Evolutionary conservation across 164 flowering plant genomes (phyloP).

Genomic region (Magnolia sinica): DNA sequence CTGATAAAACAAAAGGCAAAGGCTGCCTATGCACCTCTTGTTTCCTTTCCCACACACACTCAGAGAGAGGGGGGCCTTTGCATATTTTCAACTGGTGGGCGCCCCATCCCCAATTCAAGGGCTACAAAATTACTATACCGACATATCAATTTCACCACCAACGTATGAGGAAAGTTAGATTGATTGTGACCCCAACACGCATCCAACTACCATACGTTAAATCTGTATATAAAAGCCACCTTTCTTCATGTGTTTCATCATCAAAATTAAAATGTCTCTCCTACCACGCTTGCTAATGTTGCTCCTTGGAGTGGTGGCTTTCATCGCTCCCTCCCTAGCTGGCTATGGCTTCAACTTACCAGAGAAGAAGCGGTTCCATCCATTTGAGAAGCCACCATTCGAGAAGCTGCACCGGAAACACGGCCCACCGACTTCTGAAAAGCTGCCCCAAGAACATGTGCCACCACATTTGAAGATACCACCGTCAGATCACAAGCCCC

Average conservation of each 20-base stretch:
- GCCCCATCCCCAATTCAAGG: not conserved
- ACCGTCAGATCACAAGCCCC: not conserved
- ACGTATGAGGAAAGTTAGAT: not conserved
- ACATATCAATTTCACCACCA: not conserved
- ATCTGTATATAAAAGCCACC: not conserved
- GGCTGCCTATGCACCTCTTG: no score
- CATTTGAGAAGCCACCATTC: not conserved
- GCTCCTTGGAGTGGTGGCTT: slow-evolving; percentile 9
- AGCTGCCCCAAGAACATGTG: not conserved
- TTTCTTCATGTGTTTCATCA: not conserved
- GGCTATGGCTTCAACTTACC: not conserved
- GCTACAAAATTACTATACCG: no score
- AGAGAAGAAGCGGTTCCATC: not conserved
- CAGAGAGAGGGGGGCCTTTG: not conserved
- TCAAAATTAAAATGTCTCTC: not conserved
- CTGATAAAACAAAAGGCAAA: no score
- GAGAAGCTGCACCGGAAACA: not conserved
- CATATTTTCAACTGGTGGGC: not conserved
- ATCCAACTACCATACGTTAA: not conserved
- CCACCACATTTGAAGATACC: not conserved
- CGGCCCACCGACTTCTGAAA: not conserved
- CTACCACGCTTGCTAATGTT: not conserved
- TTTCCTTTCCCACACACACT: not conserved
- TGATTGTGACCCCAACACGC: not conserved
- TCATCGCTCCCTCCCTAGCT: slow-evolving; percentile 6